A percentile compares a stretch with the other conserved stretches of the same genome.
Conservation (phyloP, 2,329 filamentous ascomycete genomes). For the Fusarium chlamydosporum region DNA sequence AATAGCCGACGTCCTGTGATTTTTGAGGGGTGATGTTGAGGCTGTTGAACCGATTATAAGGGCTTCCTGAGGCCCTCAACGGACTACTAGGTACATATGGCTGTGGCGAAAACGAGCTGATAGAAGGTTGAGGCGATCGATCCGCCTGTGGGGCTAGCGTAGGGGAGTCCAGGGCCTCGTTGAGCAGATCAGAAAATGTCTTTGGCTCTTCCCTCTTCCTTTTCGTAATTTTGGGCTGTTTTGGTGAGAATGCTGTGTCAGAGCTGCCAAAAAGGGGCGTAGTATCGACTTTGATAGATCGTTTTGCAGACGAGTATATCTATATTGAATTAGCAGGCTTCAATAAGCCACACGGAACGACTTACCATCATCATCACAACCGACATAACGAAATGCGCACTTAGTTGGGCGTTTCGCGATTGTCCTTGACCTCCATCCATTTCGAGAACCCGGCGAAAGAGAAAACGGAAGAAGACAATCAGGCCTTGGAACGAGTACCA, state of each 20-base stretch:
- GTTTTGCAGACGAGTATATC: constrained; percentile 62
- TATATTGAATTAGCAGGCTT: constrained; percentile 50
- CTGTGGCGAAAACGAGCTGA: constrained; percentile 34
- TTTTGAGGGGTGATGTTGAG: constrained; percentile 38
- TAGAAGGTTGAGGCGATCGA: constrained; percentile 30
- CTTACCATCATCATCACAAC: constrained; percentile 68
- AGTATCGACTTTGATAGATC: constrained; percentile 68
- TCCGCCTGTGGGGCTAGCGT: constrained; percentile 29
- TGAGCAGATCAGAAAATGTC: constrained; percentile 61
- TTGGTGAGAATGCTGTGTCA: constrained; percentile 46
- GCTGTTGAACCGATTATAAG: constrained; percentile 30
- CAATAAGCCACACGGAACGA: background rate
- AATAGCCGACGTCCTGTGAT: constrained; percentile 54
- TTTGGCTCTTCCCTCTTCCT: constrained; percentile 54
- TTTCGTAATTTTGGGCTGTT: constrained; percentile 40
- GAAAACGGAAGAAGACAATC: constrained; percentile 68
- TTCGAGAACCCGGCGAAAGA: constrained; percentile 61
- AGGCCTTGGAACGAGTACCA: constrained; percentile 77
- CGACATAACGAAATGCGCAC: constrained; percentile 69
- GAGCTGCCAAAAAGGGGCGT: constrained; percentile 65
- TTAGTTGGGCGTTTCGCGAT: constrained; percentile 60
- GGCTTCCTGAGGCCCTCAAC: constrained; percentile 15
- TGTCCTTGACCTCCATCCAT: constrained; percentile 58
- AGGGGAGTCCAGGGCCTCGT: constrained; percentile 53
- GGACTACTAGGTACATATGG: constrained; percentile 42